Evolutionary conservation across 2,329 filamentous ascomycete genomes (phyloP).

Genomic region (Trichophyton mentagrophytes): DNA sequence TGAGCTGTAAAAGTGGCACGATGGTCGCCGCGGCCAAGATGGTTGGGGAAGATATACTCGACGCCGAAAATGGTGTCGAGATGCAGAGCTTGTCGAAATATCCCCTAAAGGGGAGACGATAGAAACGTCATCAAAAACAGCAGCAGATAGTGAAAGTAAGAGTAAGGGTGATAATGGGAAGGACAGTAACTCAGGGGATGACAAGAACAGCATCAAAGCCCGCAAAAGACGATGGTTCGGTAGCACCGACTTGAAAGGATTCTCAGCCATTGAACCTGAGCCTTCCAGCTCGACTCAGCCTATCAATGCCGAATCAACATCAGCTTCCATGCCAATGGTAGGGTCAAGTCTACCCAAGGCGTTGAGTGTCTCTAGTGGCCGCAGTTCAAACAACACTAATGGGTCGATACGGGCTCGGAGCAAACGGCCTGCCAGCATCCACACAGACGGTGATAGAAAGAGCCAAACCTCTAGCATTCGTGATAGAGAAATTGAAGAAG

Average conservation of each 20-base stretch:
- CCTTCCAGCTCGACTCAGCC: conserved; percentile 4
- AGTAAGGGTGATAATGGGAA: conserved; percentile 14
- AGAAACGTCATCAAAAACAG: conserved; percentile 23
- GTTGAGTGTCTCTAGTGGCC: conserved; percentile 6
- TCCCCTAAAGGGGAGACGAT: conserved; percentile 14
- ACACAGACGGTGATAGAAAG: conserved; percentile 10
- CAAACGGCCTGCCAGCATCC: conserved; percentile 19
- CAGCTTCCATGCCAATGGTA: conserved; percentile 4
- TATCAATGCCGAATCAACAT: background rate
- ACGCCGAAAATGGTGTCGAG: conserved; percentile 87
- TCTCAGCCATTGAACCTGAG: conserved; percentile 6
- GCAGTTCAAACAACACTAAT: conserved; percentile 6
- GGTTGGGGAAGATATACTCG: conserved; percentile 93
- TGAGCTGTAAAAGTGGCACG: conserved; percentile 56
- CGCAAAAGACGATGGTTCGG: conserved; percentile 28
- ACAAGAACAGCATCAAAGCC: conserved; percentile 21
- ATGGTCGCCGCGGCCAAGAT: conserved; percentile 69
- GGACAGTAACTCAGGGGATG: conserved; percentile 14
- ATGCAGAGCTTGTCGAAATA: conserved; percentile 84
- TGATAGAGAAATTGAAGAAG: conserved; percentile 27
- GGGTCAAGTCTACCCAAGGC: conserved; percentile 4
- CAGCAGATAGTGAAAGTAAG: conserved; percentile 11
- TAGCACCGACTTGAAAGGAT: conserved; percentile 7
- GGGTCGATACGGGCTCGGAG: conserved; percentile 16
- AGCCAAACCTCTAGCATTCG: conserved; percentile 20